Conservation (phyloP, 2,329 filamentous ascomycete species). For the Scytalidium lignicola region DNA sequence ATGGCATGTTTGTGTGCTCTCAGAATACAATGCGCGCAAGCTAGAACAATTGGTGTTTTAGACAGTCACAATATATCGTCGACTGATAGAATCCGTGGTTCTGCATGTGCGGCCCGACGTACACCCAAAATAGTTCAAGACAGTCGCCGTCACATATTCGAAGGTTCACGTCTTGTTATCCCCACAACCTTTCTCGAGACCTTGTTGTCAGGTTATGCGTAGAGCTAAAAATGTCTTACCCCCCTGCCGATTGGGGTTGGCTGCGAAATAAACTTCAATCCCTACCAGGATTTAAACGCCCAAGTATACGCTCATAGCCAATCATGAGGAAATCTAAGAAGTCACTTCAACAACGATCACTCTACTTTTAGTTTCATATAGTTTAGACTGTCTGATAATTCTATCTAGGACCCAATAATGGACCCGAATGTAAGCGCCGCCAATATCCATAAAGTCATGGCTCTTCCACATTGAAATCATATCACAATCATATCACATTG, state of each 20-base stretch:
- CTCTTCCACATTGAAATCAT: conserved; percentile 10
- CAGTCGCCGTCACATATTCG: not conserved
- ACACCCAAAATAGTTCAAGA: not conserved
- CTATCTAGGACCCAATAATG: conserved; percentile 20
- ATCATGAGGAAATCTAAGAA: not conserved
- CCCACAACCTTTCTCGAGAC: not conserved
- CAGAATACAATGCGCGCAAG: no score
- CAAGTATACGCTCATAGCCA: not conserved
- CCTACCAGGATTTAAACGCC: not conserved
- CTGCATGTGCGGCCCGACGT: not conserved
- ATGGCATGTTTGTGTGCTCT: no score
- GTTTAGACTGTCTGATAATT: conserved; percentile 6
- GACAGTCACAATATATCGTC: not conserved
- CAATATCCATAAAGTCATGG: conserved; percentile 14
- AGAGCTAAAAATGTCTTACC: not conserved
- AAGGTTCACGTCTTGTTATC: not conserved
- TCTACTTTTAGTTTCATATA: conserved; percentile 10
- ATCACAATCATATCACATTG: conserved; percentile 11
- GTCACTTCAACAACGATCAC: not conserved
- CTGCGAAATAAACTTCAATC: not conserved
- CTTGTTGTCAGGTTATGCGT: no score
- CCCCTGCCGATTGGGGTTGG: not conserved
- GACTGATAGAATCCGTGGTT: not conserved
- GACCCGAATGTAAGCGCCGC: conserved; percentile 19
- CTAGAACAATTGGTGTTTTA: not conserved